Base-by-base conservation (phyloP, 257 asterid genomes). In the Lycium barbarum region DNA sequence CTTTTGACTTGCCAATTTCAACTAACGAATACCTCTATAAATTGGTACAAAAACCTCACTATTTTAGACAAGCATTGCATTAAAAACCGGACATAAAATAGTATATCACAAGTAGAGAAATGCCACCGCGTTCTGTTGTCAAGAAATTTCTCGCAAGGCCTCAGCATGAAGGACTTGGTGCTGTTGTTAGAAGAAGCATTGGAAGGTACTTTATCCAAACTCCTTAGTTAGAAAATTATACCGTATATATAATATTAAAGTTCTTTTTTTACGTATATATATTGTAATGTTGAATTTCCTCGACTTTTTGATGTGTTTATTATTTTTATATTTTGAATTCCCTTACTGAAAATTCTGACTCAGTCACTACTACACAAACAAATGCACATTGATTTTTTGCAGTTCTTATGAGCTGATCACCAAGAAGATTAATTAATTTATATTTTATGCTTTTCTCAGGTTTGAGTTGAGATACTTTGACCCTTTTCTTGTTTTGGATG, bases 141-240 rank as follows among this genome's bases (percentile, higher is more conserved):
- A 86, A 90, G 84, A 96, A 93, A 59, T 91, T 96, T 85, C 89
- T 93, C 0, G 95, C 99, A 4, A 87, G 94, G 84, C 98, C 98
- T 85, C 98, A 94, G 54, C 92, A 35, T 53, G 99, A 96, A 90
- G 99, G 99, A 70, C 86, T 92, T 11, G 99, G 98, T 53, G 99
- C 99, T 81, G 87, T 89, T 82, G 99, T 96, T 2, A 86, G 99
- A 85, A 90, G 99, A 88, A 96, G 98, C 94, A 93, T 96, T 17
- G 99, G 99, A 85, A 93, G 96, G 99, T 95, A 68, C 45, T 40
- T 40, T 40, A 49, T 49, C 12, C 13, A 3, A 49, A 49, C 10
- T 40, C 45, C 6, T 40, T 5, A 15, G 9, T 26, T 0, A 0
- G 12, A 8, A 68, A n/a, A 18, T 55, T 54, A 26, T 10, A 13